phyloP scores from a whole-genome alignment of 2,329 filamentous ascomycete genomes.

The Stemphylium vesicarium region DNA sequence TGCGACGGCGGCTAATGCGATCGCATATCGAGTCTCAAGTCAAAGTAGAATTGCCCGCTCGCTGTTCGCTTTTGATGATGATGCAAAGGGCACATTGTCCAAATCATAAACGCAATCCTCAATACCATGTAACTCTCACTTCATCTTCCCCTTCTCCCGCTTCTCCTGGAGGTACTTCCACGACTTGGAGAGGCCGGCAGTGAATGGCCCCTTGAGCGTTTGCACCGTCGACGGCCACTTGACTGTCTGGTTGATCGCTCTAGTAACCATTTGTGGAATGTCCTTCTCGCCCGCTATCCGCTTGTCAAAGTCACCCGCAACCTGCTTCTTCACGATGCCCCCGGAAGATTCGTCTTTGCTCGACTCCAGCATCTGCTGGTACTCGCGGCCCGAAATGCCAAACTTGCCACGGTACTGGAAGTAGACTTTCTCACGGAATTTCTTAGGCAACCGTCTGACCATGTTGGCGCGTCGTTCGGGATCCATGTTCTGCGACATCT shows the following conservation, averaged over 20 bases:
- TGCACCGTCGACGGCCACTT: slow-evolving; percentile 91
- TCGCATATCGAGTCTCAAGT: slow-evolving; percentile 8
- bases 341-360: slow-evolving; percentile 70
- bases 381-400: slow-evolving; percentile 81
- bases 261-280: slow-evolving; percentile 72
- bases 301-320: slow-evolving; percentile 85
- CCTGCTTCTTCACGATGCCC: slow-evolving; percentile 69
- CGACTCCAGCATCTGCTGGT: slow-evolving; percentile 82
- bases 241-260: slow-evolving; percentile 85
- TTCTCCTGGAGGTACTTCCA: slow-evolving; percentile 85
- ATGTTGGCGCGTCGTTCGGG: slow-evolving; percentile 91
- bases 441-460: slow-evolving; percentile 86
- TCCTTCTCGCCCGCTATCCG: slow-evolving; percentile 78
- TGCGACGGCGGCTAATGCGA: slow-evolving; percentile 20
- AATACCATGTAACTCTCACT: slow-evolving; percentile 14
- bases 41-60: slow-evolving; percentile 9
- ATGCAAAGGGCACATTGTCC: slow-evolving; percentile 25
- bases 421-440: slow-evolving; percentile 88
- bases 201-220: slow-evolving; percentile 82
- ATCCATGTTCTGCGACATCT: slow-evolving; percentile 88
- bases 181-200: slow-evolving; percentile 73
- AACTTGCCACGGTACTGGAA: slow-evolving; percentile 95
- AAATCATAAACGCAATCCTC: not conserved
- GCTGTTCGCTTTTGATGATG: slow-evolving; percentile 20
- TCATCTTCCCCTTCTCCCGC: slow-evolving; percentile 52